These are phyloP conservation scores for Acacia confusa DNA, from an alignment of 306 rosid genomes.

Conservation along the genomic window DNA sequence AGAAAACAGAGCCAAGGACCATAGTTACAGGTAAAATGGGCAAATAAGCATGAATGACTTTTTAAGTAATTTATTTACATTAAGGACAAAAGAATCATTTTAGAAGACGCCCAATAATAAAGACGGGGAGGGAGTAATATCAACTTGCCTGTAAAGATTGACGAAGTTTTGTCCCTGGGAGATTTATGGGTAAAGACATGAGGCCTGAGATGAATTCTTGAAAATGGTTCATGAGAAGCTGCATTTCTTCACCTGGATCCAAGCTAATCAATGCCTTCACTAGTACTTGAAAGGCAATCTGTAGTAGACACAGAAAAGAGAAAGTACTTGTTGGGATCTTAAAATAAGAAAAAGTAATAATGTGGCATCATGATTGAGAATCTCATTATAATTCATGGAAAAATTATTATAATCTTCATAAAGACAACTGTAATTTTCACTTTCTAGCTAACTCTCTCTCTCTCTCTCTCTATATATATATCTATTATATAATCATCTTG, in stretches of 20 bases:
- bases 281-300: constrained; percentile 93
- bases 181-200: constrained; percentile 85
- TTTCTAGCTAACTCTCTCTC: constrained; percentile 2
- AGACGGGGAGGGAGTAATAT: neutral
- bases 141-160: constrained; percentile 78
- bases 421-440: constrained; percentile 43
- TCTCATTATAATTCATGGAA: constrained; percentile 47
- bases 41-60: too few species aligned
- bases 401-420: constrained; percentile 46
- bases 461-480: neutral
- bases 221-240: constrained; percentile 73
- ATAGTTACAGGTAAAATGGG: too few species aligned
- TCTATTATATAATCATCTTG: constrained; percentile 30
- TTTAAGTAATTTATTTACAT: too few species aligned
- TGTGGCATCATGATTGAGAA: constrained; percentile 42
- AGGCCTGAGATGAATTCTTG: constrained; percentile 92
- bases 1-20: too few species aligned
- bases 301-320: constrained; percentile 42
- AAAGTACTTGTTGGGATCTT: constrained; percentile 39
- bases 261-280: constrained; percentile 85
- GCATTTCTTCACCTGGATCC: constrained; percentile 83
- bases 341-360: constrained; percentile 5
- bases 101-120: too few species aligned
- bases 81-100: too few species aligned
- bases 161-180: constrained; percentile 83